Evolutionary conservation across 1,139 yeast species (phyloP).

Genomic region (Yamadazyma oceani): DNA sequence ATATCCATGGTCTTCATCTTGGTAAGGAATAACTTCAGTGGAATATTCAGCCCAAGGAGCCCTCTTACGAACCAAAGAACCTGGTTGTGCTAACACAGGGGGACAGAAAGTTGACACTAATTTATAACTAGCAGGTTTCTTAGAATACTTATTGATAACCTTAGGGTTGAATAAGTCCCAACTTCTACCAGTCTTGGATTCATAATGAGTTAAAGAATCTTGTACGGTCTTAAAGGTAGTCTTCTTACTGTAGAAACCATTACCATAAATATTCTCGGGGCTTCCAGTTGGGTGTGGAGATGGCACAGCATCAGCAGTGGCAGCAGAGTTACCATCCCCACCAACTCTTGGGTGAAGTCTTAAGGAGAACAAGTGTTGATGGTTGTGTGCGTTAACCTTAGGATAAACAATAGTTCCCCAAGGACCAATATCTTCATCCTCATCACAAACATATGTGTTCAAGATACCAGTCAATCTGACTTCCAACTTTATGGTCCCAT

Average conservation of each 20-base stretch:
- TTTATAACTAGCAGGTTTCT: conserved; percentile 74
- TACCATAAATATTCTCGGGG: conserved; percentile 69
- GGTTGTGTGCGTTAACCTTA: conserved; percentile 79
- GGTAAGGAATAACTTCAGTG: conserved; percentile 68
- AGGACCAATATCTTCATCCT: conserved; percentile 65
- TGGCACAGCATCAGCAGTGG: conserved; percentile 62
- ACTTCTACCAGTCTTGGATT: conserved; percentile 63
- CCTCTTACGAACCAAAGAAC: conserved; percentile 74
- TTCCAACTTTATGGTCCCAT: conserved; percentile 78
- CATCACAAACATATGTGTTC: conserved; percentile 64
- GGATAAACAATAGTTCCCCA: conserved; percentile 85
- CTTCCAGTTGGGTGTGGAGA: conserved; percentile 64
- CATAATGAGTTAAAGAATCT: conserved; percentile 65
- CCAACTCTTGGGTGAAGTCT: conserved; percentile 80
- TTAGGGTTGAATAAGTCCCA: conserved; percentile 81
- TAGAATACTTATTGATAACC: conserved; percentile 64
- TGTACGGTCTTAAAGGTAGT: conserved; percentile 64
- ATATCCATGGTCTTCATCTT: conserved; percentile 49
- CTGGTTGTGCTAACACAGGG: conserved; percentile 69
- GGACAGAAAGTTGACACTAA: conserved; percentile 78
- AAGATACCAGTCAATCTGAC: conserved; percentile 78
- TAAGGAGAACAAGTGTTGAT: conserved; percentile 80
- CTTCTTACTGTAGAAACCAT: conserved; percentile 65
- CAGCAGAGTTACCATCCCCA: conserved; percentile 76
- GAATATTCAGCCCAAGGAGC: conserved; percentile 78